Percentiles rank a stretch among this genome's conserved stretches.
Evolutionary conservation across 1,284 basidiomycete genomes (phyloP).

Genomic region (Cerrena zonata): DNA sequence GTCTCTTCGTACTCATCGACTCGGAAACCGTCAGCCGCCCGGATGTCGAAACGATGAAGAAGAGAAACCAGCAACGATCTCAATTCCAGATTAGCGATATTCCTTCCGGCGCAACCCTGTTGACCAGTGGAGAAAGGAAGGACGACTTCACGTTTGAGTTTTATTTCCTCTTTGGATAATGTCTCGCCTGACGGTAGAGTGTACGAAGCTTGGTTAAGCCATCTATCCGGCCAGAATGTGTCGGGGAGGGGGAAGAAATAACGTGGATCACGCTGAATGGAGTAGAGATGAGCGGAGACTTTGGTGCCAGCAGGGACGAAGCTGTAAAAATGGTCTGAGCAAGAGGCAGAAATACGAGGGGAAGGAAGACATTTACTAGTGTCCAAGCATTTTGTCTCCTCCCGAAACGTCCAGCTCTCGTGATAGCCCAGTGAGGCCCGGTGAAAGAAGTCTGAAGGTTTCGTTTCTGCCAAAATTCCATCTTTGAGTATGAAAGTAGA

Average conservation of each 20-base stretch:
- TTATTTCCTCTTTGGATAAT: conserved; percentile 2
- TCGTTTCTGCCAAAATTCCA: background rate
- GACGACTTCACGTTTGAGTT: conserved; percentile 12
- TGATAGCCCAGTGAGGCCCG: conserved; percentile 25
- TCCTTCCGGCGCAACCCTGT: conserved; percentile 22
- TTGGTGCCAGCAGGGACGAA: conserved; percentile 36
- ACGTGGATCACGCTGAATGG: conserved; percentile 33
- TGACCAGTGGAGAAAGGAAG: conserved; percentile 18
- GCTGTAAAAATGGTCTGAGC: conserved; percentile 17
- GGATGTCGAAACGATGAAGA: conserved; percentile 19
- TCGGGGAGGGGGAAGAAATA: conserved; percentile 38
- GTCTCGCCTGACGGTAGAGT: conserved; percentile 5
- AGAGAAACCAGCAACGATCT: conserved; percentile 15
- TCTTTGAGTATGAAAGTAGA: background rate
- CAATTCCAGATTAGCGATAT: conserved; percentile 22
- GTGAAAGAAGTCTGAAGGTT: background rate
- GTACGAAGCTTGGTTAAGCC: conserved; percentile 24
- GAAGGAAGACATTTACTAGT: conserved; percentile 12
- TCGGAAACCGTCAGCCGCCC: conserved; percentile 7
- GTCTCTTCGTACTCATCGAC: conserved; percentile 16
- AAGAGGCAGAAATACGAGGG: background rate
- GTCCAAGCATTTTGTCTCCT: conserved; percentile 28
- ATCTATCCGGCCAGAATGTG: conserved; percentile 38
- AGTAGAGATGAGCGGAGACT: conserved; percentile 31
- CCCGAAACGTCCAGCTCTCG: conserved; percentile 27